phyloP scores from a whole-genome alignment of 2,329 filamentous ascomycete species.

The Clonostachys byssicola region DNA sequence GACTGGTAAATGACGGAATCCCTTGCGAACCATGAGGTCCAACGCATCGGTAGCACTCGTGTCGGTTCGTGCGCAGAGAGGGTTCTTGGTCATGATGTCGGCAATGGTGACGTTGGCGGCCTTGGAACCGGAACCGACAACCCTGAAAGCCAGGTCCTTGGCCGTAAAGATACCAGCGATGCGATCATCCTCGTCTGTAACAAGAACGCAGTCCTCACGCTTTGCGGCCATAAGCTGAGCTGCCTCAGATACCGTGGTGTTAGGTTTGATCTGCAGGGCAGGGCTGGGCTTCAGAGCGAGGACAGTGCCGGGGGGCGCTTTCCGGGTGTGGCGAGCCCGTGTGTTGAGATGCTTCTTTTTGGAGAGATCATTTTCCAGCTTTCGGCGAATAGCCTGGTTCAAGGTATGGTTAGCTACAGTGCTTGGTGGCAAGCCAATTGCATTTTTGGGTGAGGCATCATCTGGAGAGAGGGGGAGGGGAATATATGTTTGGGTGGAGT shows the following conservation, averaged over 20 bases:
- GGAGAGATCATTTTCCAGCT: constrained; percentile 95
- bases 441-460: neutral
- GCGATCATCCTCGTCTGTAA: constrained; percentile 95
- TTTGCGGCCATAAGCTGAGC: constrained; percentile 99
- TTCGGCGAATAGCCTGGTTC: constrained; percentile 85
- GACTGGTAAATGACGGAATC: constrained; percentile 93
- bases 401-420: neutral
- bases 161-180: constrained; percentile 99
- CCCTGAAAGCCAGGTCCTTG: constrained; percentile 95
- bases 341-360: constrained; percentile 87
- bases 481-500: neutral
- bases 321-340: constrained; percentile 80
- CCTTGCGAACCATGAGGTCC: constrained; percentile 97
- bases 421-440: neutral
- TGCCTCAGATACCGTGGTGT: constrained; percentile 89
- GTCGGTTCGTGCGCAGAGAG: constrained; percentile 92
- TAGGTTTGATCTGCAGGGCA: constrained; percentile 95
- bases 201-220: constrained; percentile 94
- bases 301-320: constrained; percentile 93
- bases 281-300: constrained; percentile 92
- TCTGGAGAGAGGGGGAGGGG: neutral
- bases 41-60: constrained; percentile 97
- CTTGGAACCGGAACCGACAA: constrained; percentile 87
- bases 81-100: constrained; percentile 99
- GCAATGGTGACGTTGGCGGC: constrained; percentile 87